These are phyloP conservation scores for Pterocarpus santalinus DNA, from an alignment of 306 rosid species.

Conservation along the genomic window DNA sequence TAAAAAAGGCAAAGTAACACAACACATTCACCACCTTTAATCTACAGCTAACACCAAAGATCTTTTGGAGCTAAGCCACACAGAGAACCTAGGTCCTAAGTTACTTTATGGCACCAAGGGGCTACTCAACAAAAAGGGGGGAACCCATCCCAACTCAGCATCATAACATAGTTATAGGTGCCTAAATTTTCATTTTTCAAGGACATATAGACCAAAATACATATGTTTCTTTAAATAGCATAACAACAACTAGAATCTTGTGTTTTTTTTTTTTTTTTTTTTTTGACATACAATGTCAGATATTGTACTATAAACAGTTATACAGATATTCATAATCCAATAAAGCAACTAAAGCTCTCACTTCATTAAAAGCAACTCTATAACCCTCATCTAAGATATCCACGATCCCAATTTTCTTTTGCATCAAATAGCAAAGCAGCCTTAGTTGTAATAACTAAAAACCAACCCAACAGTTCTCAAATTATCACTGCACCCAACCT, in stretches of 20 bases:
- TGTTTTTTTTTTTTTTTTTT: too few relatives aligned
- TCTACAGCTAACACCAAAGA: conserved; percentile 10
- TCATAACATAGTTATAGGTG: conserved; percentile 1
- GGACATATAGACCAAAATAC: conserved; percentile 5
- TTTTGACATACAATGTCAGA: neutral
- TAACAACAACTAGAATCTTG: conserved; percentile 21
- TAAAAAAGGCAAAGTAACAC: conserved; percentile 52
- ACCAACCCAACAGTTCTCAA: conserved; percentile 4
- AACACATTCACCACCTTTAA: conserved; percentile 48
- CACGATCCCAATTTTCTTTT: conserved; percentile 5
- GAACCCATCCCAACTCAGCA: conserved; percentile 12
- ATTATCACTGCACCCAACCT: conserved; percentile 16
- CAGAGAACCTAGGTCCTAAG: conserved; percentile 36
- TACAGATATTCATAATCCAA: conserved; percentile 19
- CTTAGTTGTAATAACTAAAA: neutral
- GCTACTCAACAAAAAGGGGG: conserved; percentile 13
- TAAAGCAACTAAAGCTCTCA: conserved; percentile 23
- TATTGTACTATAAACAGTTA: conserved; percentile 10
- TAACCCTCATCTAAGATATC: conserved; percentile 30
- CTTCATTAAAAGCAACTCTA: neutral
- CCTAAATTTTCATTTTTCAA: conserved; percentile 11
- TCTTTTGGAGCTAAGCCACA: conserved; percentile 27
- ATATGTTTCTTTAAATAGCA: conserved; percentile 20
- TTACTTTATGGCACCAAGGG: conserved; percentile 6
- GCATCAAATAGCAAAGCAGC: conserved; percentile 4